A percentile compares a stretch with the other conserved stretches of the same genome.
Evolutionary conservation across 257 asterid genomes (phyloP).

Genomic region (Echium plantagineum): DNA sequence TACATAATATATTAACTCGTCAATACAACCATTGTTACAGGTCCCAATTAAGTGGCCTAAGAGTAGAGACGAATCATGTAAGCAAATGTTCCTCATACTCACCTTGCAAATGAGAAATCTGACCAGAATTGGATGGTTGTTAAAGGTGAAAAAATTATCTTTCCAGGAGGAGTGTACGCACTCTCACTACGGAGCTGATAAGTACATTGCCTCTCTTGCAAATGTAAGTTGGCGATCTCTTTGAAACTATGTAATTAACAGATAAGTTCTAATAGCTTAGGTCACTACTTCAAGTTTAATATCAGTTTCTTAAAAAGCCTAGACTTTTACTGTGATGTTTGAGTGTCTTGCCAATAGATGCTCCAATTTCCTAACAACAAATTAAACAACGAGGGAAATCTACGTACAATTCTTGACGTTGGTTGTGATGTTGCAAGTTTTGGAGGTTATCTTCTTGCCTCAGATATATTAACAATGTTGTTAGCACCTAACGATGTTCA

Average conservation of each 20-base stretch:
- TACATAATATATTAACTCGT: not conserved
- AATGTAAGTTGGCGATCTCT: constrained; percentile 38
- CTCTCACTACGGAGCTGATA: constrained; percentile 90
- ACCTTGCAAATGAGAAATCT: constrained; percentile 88
- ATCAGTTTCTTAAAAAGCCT: not conserved
- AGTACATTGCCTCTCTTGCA: constrained; percentile 81
- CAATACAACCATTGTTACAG: constrained; percentile 22
- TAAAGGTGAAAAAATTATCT: constrained; percentile 62
- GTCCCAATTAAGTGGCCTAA: constrained; percentile 89
- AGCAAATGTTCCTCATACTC: constrained; percentile 91
- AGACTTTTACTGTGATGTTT: constrained; percentile 2
- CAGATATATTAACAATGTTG: constrained; percentile 77
- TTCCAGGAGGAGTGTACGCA: constrained; percentile 99
- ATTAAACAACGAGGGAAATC: constrained; percentile 66
- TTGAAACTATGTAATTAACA: not conserved
- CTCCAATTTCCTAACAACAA: constrained; percentile 52
- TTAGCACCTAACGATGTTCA: constrained; percentile 94
- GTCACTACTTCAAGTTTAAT: not conserved
- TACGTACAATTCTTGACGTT: constrained; percentile 79
- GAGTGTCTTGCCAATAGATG: constrained; percentile 42
- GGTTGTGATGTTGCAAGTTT: constrained; percentile 98
- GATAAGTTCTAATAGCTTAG: not conserved
- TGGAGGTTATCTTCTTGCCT: constrained; percentile 84
- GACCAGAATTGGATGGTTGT: constrained; percentile 99
- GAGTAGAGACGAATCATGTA: constrained; percentile 93